Conservation (phyloP, 306 rosid genomes). For the Fragaria iinumae region DNA sequence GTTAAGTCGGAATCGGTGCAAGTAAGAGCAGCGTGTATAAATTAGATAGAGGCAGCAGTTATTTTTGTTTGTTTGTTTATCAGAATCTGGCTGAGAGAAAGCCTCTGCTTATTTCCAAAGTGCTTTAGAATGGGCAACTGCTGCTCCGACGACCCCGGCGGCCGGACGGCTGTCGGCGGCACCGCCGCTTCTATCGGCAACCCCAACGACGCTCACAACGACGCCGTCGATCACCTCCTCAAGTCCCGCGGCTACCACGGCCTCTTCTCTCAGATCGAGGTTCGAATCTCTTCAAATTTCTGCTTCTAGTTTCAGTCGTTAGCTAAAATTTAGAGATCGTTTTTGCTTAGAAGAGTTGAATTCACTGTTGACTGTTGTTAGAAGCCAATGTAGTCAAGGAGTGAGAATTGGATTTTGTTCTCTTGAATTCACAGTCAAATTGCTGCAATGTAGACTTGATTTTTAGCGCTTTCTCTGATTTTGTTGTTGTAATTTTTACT, state of each 20-base stretch:
- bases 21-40: background rate
- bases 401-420: background rate
- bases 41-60: background rate
- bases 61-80: background rate
- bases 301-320: background rate
- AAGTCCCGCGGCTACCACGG: slow-evolving; percentile 77
- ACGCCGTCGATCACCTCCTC: slow-evolving; percentile 66
- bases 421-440: background rate
- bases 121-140: slow-evolving; percentile 72
- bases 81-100: background rate
- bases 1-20: background rate
- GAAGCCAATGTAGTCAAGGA: background rate
- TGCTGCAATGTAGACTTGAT: background rate
- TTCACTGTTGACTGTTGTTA: background rate
- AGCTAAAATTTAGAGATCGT: background rate
- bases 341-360: background rate
- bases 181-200: slow-evolving; percentile 35
- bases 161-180: slow-evolving; percentile 67
- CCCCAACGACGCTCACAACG: slow-evolving; percentile 48
- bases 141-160: slow-evolving; percentile 75
- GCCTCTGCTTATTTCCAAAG: background rate
- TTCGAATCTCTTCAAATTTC: slow-evolving; percentile 19
- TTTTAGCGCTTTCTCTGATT: background rate
- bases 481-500: background rate
- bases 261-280: slow-evolving; percentile 98